phyloP scores from a whole-genome alignment of 2,329 filamentous ascomycete genomes.

The Sphaerostilbella broomeana region DNA sequence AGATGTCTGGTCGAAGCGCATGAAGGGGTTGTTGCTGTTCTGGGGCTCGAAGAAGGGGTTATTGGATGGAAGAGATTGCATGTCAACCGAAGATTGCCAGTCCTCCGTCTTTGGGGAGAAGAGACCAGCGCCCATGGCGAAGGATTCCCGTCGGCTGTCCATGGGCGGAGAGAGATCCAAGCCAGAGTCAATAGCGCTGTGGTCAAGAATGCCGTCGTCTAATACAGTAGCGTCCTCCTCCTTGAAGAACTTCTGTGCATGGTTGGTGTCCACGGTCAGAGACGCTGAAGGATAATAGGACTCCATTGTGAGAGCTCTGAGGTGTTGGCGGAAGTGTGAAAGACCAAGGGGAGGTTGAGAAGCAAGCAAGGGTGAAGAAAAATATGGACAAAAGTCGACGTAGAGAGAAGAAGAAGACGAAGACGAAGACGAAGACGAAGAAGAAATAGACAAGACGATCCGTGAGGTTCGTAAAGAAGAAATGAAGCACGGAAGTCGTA shows the following conservation, averaged over 20 bases:
- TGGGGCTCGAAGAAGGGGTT: conserved; percentile 55
- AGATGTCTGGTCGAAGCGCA: conserved; percentile 52
- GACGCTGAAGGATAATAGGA: conserved; percentile 44
- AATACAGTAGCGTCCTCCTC: conserved; percentile 57
- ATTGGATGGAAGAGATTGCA: conserved; percentile 58
- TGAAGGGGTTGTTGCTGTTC: conserved; percentile 63
- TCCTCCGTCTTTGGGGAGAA: conserved; percentile 61
- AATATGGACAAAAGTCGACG: neutral
- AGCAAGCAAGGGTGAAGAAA: neutral
- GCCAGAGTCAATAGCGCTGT: conserved; percentile 52
- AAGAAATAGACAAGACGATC: too few species aligned
- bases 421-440: conserved; percentile 1
- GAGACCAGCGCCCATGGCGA: conserved; percentile 48
- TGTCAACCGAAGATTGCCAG: conserved; percentile 58
- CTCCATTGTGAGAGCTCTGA: conserved; percentile 18
- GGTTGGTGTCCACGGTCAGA: conserved; percentile 47
- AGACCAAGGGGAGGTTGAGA: conserved; percentile 1
- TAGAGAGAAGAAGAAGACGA: neutral
- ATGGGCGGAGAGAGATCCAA: conserved; percentile 58
- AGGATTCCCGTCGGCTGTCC: conserved; percentile 58
- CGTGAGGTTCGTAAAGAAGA: neutral
- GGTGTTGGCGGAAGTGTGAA: neutral
- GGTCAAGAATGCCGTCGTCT: conserved; percentile 56
- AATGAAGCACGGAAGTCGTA: conserved; percentile 4
- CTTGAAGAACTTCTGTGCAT: conserved; percentile 51